A percentile compares a stretch with the other conserved stretches of the same genome.
These are phyloP conservation scores for Epichloe uncinata DNA, from an alignment of 2,329 filamentous ascomycete genomes.

Conservation along the genomic window DNA sequence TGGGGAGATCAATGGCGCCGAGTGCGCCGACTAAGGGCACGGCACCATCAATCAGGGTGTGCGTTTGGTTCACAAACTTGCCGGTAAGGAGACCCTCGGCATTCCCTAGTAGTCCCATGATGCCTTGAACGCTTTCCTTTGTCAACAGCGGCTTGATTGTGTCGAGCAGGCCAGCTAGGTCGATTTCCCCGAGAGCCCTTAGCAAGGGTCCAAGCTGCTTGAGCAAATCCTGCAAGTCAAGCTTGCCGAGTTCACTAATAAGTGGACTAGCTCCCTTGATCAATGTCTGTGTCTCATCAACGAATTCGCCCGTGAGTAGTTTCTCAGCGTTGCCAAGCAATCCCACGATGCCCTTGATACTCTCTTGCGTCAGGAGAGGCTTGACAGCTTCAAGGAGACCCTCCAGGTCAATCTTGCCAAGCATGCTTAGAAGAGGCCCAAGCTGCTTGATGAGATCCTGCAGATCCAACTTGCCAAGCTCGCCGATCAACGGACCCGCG, in stretches of 20 bases:
- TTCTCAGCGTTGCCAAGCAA: conserved; percentile 18
- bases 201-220: conserved; percentile 18
- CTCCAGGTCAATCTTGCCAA: conserved; percentile 20
- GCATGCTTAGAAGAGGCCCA: conserved; percentile 17
- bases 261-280: conserved; percentile 17
- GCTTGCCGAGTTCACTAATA: conserved; percentile 10
- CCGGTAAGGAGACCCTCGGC: conserved; percentile 20
- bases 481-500: conserved; percentile 14
- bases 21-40: conserved; percentile 24
- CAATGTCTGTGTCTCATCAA: conserved; percentile 16
- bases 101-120: conserved; percentile 21
- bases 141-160: conserved; percentile 22
- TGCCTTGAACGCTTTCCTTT: conserved; percentile 18
- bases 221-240: conserved; percentile 18
- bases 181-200: conserved; percentile 17
- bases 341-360: conserved; percentile 18
- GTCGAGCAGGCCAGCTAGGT: conserved; percentile 20
- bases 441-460: conserved; percentile 14
- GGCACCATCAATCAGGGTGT: conserved; percentile 20
- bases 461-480: conserved; percentile 12
- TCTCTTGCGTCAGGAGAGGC: conserved; percentile 16
- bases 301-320: conserved; percentile 15
- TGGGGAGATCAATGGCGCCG: conserved; percentile 19
- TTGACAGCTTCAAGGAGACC: conserved; percentile 15
- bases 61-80: conserved; percentile 18